Base-by-base conservation (phyloP, 2,329 filamentous ascomycete species). In the Hymenotorrendiella dingleyae region DNA sequence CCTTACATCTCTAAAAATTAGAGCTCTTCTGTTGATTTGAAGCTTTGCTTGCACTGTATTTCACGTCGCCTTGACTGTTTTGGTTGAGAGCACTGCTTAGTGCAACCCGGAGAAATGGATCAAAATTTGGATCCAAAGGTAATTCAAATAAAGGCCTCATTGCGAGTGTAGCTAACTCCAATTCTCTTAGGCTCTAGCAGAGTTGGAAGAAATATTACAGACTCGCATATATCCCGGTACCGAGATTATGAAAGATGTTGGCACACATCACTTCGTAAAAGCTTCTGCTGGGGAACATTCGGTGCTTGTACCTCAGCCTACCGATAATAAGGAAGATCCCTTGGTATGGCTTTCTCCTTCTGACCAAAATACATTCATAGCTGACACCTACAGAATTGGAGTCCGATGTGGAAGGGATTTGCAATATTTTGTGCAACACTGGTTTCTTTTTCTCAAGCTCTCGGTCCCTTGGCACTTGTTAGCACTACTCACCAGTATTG, bases 191-290 rank as follows among this genome's bases (percentile, higher is more conserved):
- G 46, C 51, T 10, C 17, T 57, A 21, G 47, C 47, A 21, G 47
- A 55, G 43, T 30, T 61, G n/a, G 57, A 59, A 49, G 47, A 55
- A 34, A 56, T 57, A 36, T 38, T 61, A 12, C 44, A 57, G 14
- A 65, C 56, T 3, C 46, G 54, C 20, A 60, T 60, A 10, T 54
- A 57, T 36, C 59, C 57, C 8, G 56, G 59, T 6, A 60, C 56
- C 12, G 65, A 67, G 57, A 62, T 67, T 42, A 67, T 67, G 65
- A 58, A 54, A 27, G 64, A 84, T 66, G 70, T 82, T 27, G 77
- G 76, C 16, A 64, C 66, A 1, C 76, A 80, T 60, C 78, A 82
- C 59, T 83, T 83, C 54, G 76, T 82, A 54, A 82, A 81, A 54
- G 65, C 67, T 17, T 58, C 60, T 16, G 54, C 57, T 20, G 61